These are phyloP conservation scores for Coix lacrymajobi DNA, from an alignment of 176 grass and related monocot species.

Conservation along the genomic window DNA sequence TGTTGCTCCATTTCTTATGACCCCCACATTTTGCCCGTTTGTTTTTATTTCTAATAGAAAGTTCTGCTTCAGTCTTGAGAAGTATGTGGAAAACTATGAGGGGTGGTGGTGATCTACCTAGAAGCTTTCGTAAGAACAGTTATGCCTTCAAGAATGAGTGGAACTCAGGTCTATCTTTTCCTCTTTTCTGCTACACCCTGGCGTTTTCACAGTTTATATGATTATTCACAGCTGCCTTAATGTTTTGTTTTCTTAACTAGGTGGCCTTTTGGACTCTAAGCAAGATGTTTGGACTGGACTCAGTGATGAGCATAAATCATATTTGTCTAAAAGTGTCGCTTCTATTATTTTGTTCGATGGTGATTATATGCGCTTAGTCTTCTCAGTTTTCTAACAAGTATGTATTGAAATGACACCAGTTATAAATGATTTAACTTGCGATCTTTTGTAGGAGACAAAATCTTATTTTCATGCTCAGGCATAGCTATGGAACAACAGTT, in stretches of 20 bases:
- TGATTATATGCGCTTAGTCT: not conserved
- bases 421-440: not conserved
- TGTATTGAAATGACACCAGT: not conserved
- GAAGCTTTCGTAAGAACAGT: not conserved
- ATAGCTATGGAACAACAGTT: not conserved
- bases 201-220: not conserved
- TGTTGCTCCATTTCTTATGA: too few species aligned
- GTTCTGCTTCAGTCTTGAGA: not conserved
- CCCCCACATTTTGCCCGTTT: too few species aligned
- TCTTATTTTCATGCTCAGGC: constrained; percentile 2
- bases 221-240: not conserved
- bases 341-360: not conserved
- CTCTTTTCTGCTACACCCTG: not conserved
- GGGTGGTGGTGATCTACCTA: not conserved
- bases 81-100: not conserved
- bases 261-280: not conserved
- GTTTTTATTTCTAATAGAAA: not conserved
- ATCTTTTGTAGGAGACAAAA: not conserved
- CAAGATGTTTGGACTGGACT: not conserved
- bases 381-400: not conserved
- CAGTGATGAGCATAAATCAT: not conserved
- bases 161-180: constrained; percentile 7
- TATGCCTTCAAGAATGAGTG: not conserved
- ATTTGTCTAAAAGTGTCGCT: not conserved
- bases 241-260: not conserved